Evolutionary conservation across 371 early-diverging fungal species (phyloP), one percentile per base, ranked within the genome.

Genomic region (Parasitella parasitica): DNA sequence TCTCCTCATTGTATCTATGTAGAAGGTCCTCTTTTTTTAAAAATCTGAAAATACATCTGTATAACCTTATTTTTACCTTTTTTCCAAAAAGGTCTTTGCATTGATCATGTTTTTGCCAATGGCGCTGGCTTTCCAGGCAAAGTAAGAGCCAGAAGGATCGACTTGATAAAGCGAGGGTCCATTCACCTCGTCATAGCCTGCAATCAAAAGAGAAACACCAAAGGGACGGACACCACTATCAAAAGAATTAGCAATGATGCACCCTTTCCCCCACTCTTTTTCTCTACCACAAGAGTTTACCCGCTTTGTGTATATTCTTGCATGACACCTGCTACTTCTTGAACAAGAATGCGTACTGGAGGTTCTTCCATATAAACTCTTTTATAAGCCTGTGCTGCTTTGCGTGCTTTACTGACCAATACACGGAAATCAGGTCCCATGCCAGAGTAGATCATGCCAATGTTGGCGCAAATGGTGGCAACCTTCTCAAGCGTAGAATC

Each of bases 71-170:
- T n/a, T n/a, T 22, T 71, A 93, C 88, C 98, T 80, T 86, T 97
- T 99, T 78, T 99, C 98, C 71, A 99, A 77, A 78, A 99, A 99
- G 2, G 97, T 97, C 86, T 96, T 97, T 63, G 98, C 95, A 80
- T 94, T 96, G 58, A 95, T 82, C 97, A 96, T 97, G 81, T 97
- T 97, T 78, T 99, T 99, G 50, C 99, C 99, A 59, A 99, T 97
- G 1, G 98, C 97, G 32, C 93, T 92, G 13, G 98, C 99, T 79
- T 96, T 98, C 98, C 98, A 99, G 35, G 97, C 94, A 73, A 86
- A 97, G 85, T 95, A 98, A 32, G 97, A 92, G 53, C 99, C 99
- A 58, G 97, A 95, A 9, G 99, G 99, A 77, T 99, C 99, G 0
- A 98, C 97, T 76, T 97, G 98, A 78, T 97, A 99, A 58, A 99